Base-by-base conservation (phyloP, 768 basidiomycete genomes). In the Rhodotorula diobovata region DNA sequence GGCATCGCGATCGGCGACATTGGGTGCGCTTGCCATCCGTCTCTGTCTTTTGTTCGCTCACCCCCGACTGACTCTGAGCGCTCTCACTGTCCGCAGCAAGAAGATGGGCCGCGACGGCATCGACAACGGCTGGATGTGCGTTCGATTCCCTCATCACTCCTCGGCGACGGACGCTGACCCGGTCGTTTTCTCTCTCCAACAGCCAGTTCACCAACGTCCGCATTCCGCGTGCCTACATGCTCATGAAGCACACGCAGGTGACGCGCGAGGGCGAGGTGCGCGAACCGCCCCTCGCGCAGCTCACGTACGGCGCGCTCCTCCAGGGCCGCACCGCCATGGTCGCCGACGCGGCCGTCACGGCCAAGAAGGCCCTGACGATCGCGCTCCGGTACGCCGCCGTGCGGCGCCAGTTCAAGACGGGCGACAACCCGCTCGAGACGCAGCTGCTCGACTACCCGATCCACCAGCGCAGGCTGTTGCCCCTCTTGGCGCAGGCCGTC, bases 221-320 rank as follows among this genome's bases (percentile, higher is more conserved):
- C 37, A 79, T 83, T 16, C 82, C 82, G 18, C 78, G 82, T 60
- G 79, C 73, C 20, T 77, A 79, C 75, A 82, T 83, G 82, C 79
- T 83, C 72, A 82, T 83, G 82, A 83, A 83, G 77, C 81, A 83
- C 72, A 81, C 81, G 39, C 82, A 82, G 69, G 81, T 82, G 21
- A 81, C 81, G 1, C 74, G 81, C 18, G 77, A 81, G 21, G 82
- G 81, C 39, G 70, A 78, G 18, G 82, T 82, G n/a, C 79, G 79
- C 30, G 81, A 82, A 54, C 81, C 82, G 58, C 81, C 82, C 11
- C 80, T 83, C 30, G 81, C 81, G 15, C 82, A 83, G 73, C 74
- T 83, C 48, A 82, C 82, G 0, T 83, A 83, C 69, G 82, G 82
- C 37, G 82, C 82, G 6, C 76, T 83, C n/a, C 79, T 83, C 14